Conservation (phyloP, 768 basidiomycete genomes). For the Leccinum variicolor region DNA sequence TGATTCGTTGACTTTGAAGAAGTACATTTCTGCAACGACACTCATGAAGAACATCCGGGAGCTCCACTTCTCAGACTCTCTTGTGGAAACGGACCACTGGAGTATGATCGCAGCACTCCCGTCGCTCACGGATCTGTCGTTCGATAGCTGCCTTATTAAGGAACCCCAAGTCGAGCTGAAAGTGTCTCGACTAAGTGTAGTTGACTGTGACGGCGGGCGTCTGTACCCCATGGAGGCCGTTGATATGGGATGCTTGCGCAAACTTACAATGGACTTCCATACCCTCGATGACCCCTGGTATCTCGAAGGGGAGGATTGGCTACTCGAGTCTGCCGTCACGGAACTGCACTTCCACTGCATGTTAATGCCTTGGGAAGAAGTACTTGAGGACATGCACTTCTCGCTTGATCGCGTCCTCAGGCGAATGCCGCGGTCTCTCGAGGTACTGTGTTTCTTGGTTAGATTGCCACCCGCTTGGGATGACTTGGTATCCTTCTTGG, state of each 20-base stretch:
- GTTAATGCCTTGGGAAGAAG: neutral
- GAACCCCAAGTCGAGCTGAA: neutral
- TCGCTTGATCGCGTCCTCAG: neutral
- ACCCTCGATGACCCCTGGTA: neutral
- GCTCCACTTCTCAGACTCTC: slow-evolving; percentile 6
- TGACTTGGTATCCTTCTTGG: neutral
- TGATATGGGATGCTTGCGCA: neutral
- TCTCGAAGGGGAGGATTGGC: neutral
- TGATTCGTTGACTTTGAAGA: neutral
- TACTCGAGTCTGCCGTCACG: neutral
- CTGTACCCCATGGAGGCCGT: too few relatives aligned
- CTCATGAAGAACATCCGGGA: slow-evolving; percentile 19
- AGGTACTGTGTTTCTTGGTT: neutral
- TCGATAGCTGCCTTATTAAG: neutral
- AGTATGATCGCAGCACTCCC: slow-evolving; percentile 4
- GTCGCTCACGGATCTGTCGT: slow-evolving; percentile 15
- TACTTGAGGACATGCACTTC: neutral
- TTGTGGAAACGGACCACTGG: slow-evolving; percentile 17
- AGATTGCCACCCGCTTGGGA: neutral
- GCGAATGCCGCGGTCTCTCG: neutral
- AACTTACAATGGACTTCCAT: neutral
- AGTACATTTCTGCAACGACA: slow-evolving; percentile 1
- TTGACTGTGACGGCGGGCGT: neutral
- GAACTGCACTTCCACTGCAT: neutral
- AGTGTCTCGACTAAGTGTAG: neutral